Percentiles rank a stretch among this genome's conserved stretches.
Conservation (phyloP, 1,284 basidiomycete species). For the Heterobasidion annosum region DNA sequence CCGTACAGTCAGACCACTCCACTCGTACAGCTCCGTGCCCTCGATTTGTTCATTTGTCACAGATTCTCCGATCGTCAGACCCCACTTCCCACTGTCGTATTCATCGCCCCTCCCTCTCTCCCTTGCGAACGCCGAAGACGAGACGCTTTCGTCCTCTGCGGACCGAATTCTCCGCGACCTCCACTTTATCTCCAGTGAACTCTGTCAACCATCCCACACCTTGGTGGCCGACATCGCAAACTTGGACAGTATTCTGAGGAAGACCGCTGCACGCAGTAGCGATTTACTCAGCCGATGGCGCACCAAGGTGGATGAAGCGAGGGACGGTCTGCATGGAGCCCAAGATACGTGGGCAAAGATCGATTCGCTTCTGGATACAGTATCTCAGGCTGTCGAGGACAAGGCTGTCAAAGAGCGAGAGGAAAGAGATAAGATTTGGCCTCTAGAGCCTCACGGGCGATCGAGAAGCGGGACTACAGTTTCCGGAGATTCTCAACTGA, state of each 20-base stretch:
- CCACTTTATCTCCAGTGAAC: conserved; percentile 32
- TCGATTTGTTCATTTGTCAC: conserved; percentile 16
- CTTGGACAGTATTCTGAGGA: conserved; percentile 35
- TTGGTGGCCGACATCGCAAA: conserved; percentile 20
- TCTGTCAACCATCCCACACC: conserved; percentile 8
- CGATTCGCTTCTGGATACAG: conserved; percentile 22
- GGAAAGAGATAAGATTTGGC: background rate
- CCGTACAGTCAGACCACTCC: conserved; percentile 47
- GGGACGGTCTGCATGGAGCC: conserved; percentile 37
- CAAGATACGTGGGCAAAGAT: conserved; percentile 27
- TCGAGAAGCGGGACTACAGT: conserved; percentile 10
- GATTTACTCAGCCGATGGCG: conserved; percentile 39
- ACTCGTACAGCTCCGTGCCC: conserved; percentile 30
- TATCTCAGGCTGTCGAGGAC: conserved; percentile 33
- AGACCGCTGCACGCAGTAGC: conserved; percentile 34
- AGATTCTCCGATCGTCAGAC: conserved; percentile 1
- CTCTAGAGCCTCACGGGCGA: conserved; percentile 1
- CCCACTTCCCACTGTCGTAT: background rate
- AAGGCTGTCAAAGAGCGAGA: conserved; percentile 13
- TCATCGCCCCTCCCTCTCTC: conserved; percentile 2
- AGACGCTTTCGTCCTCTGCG: background rate
- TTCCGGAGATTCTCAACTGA: conserved; percentile 5
- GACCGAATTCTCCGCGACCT: conserved; percentile 42
- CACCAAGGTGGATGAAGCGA: conserved; percentile 38
- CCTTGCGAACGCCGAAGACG: conserved; percentile 8